Evolutionary conservation across 306 rosid genomes (phyloP).

Genomic region (Vigna unguiculata): DNA sequence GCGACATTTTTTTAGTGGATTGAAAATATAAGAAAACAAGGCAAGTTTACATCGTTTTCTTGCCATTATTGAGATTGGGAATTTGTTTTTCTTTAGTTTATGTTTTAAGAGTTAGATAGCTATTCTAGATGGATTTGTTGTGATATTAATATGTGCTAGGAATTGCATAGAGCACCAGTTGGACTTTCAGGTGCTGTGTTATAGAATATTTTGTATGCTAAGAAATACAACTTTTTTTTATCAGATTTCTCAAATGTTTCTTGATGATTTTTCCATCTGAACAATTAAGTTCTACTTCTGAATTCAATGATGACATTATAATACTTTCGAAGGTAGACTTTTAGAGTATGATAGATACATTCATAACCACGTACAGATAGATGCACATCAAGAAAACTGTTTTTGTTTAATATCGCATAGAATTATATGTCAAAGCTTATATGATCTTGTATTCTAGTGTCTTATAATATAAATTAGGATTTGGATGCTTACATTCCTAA

Average conservation of each 20-base stretch:
- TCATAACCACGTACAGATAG: background rate
- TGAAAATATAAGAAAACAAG: conserved; percentile 11
- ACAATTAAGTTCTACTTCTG: conserved; percentile 12
- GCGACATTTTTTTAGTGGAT: conserved; percentile 10
- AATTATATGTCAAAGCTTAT: conserved; percentile 1
- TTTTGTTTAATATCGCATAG: background rate
- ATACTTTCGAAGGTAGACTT: background rate
- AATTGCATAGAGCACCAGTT: background rate
- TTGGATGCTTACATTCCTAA: background rate
- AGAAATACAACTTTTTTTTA: background rate
- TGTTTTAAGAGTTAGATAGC: conserved; percentile 4
- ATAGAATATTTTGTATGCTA: background rate
- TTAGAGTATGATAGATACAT: background rate
- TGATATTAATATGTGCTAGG: conserved; percentile 5
- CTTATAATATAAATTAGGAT: background rate
- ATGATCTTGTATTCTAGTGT: background rate
- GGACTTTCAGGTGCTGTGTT: conserved; percentile 34
- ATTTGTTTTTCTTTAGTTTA: conserved; percentile 1
- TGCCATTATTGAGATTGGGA: background rate
- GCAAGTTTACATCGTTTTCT: conserved; percentile 8
- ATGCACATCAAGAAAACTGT: background rate
- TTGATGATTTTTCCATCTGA: conserved; percentile 20
- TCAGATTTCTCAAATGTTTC: conserved; percentile 12
- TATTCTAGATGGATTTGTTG: conserved; percentile 22
- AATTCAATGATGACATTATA: conserved; percentile 13